Evolutionary conservation across 2,329 filamentous ascomycete species (phyloP), one percentile per base, ranked within the genome.

Genomic region (Cadophora gregata): DNA sequence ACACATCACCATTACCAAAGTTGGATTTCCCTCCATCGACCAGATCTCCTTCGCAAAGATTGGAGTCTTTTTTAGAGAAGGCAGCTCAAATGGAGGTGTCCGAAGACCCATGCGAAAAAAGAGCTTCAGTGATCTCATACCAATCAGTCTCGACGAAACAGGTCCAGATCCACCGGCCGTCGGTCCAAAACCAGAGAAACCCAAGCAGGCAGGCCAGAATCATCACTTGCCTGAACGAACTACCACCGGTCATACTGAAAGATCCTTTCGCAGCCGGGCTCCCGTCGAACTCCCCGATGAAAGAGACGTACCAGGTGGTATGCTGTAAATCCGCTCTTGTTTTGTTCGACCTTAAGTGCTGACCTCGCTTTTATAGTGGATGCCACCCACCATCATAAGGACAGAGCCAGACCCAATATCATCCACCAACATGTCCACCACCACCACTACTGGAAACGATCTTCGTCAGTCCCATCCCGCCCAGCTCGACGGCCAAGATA

Each of bases 341-440:
- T n/a, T 25, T 31, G 33, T 21, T 8, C 38, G 21, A 56, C 1
- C n/a, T n/a, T 29, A 38, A 12, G 29, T 63, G 50, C 24, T 63
- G 38, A 31, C 51, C n/a, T 31, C 2, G 29, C 19, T 64, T 24
- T 65, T 53, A 24, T 24, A 65, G 58, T 71, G 67, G 64, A 50
- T 65, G 33, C 64, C 66, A 16, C 67, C 67, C 31, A 71, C 61
- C 9, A 70, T 69, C 19, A 36, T 47, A 64, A 63, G 62, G 45
- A 63, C 65, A 36, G 42, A 63, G 47, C 63, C 59, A 21, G 66
- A 66, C 59, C 47, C 45, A 61, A 16, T 31, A 66, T 68, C 68
- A 66, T 84, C 70, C 86, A 85, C 72, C 71, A 86, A 66, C 86
- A 88, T 75, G 86, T 83, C 70, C 86, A 88, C 72, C 85, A 88